These are phyloP conservation scores for Taiwanofungus camphoratus DNA, from an alignment of 1,284 basidiomycete species.

Conservation along the genomic window DNA sequence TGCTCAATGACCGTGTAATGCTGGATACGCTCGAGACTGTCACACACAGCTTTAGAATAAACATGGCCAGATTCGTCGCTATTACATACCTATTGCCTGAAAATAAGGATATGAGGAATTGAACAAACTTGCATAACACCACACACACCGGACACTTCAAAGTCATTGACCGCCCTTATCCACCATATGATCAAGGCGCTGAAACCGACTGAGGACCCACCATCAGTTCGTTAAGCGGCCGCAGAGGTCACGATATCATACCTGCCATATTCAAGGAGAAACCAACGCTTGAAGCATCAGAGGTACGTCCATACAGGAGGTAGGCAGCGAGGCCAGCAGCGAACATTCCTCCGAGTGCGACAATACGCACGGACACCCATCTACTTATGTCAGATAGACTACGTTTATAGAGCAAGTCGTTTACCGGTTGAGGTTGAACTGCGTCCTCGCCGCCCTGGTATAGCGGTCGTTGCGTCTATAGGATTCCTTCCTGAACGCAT, in stretches of 20 bases:
- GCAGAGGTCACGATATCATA: slow-evolving; percentile 14
- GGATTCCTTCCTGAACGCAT: slow-evolving; percentile 39
- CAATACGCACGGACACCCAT: slow-evolving; percentile 30
- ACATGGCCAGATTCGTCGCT: no score
- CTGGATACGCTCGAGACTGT: slow-evolving; percentile 69
- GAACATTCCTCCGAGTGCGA: slow-evolving; percentile 44
- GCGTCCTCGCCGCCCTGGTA: slow-evolving; percentile 39
- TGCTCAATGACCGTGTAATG: slow-evolving; percentile 70
- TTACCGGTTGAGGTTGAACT: slow-evolving; percentile 50
- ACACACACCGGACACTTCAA: slow-evolving; percentile 52
- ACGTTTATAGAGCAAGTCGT: not conserved
- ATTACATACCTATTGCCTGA: not conserved
- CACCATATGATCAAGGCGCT: slow-evolving; percentile 47
- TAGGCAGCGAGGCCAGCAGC: slow-evolving; percentile 46
- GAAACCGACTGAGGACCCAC: slow-evolving; percentile 37
- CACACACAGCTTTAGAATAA: no score
- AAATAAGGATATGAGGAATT: no score
- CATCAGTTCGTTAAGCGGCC: not conserved
- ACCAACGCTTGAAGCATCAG: slow-evolving; percentile 40
- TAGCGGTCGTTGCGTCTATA: slow-evolving; percentile 43
- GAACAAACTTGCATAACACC: no score
- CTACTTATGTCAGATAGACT: slow-evolving; percentile 1
- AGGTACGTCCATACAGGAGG: slow-evolving; percentile 38
- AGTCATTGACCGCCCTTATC: slow-evolving; percentile 47
- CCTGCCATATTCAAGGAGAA: slow-evolving; percentile 46